A percentile compares a stretch with the other conserved stretches of the same genome.
Evolutionary conservation across 768 basidiomycete species (phyloP).

Genomic region (Gloeophyllum trabeum): DNA sequence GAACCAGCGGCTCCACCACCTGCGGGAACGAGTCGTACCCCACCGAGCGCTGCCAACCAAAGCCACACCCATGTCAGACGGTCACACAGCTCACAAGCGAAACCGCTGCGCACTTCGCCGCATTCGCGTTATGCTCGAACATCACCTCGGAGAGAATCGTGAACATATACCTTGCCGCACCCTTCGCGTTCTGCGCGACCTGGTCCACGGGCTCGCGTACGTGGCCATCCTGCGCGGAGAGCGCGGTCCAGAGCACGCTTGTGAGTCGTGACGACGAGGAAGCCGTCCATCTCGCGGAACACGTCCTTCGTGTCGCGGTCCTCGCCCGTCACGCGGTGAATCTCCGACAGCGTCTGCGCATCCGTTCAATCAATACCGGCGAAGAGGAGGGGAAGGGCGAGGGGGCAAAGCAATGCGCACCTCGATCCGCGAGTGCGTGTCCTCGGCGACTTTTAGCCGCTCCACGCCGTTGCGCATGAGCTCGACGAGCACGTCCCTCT

Average conservation of each 20-base stretch:
- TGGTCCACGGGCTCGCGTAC: no score
- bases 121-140: slow-evolving; percentile 40
- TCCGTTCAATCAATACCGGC: no score
- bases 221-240: slow-evolving; percentile 14
- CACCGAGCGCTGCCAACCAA: no score
- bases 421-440: no score
- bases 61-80: no score
- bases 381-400: no score
- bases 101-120: slow-evolving; percentile 63
- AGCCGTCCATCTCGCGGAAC: slow-evolving; percentile 77
- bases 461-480: slow-evolving; percentile 64
- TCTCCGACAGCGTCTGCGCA: no score
- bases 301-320: slow-evolving; percentile 61
- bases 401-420: no score
- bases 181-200: slow-evolving; percentile 37
- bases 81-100: slow-evolving; percentile 12
- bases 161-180: slow-evolving; percentile 50
- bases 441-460: slow-evolving; percentile 50
- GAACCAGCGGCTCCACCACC: no score
- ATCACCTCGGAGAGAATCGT: slow-evolving; percentile 55
- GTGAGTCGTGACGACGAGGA: slow-evolving; percentile 57
- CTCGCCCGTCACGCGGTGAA: slow-evolving; percentile 53
- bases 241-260: slow-evolving; percentile 19
- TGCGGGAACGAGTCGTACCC: no score
- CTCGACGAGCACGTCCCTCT: slow-evolving; percentile 59